Conservation (phyloP, 306 rosid genomes). For the Lithocarpus polystachyus region DNA sequence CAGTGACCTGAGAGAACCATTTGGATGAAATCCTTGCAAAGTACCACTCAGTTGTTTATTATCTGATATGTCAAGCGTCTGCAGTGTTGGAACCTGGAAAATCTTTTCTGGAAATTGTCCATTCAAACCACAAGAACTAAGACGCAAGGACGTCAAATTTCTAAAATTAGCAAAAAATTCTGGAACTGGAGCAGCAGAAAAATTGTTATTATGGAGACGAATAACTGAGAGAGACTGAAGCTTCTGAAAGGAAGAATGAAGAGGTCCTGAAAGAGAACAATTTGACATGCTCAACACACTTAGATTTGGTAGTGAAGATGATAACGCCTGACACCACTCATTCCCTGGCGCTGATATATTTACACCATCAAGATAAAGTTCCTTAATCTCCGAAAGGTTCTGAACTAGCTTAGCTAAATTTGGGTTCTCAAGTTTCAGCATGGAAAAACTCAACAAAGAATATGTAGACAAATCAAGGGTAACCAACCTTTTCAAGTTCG, state of each 20-base stretch:
- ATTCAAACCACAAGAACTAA: neutral
- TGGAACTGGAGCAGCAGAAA: conserved; percentile 22
- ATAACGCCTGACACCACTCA: conserved; percentile 43
- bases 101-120: conserved; percentile 29
- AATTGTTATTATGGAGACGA: neutral
- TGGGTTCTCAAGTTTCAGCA: conserved; percentile 33
- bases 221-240: conserved; percentile 30
- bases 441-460: neutral
- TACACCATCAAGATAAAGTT: conserved; percentile 48
- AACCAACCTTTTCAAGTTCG: conserved; percentile 40
- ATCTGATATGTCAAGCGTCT: neutral
- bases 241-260: conserved; percentile 13
- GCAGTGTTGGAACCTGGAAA: conserved; percentile 22
- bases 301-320: conserved; percentile 1
- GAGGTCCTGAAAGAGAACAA: conserved; percentile 34
- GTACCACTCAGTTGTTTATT: conserved; percentile 23
- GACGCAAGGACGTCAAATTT: conserved; percentile 25
- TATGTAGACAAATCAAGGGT: conserved; percentile 33
- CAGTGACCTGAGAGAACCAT: conserved; percentile 4
- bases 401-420: conserved; percentile 24
- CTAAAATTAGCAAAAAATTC: conserved; percentile 4
- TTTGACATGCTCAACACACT: conserved; percentile 19
- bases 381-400: conserved; percentile 25
- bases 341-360: conserved; percentile 27
- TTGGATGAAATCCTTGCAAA: conserved; percentile 16